Conservation (phyloP, 495 filamentous ascomycete species). For the Acidiella bohemica region DNA sequence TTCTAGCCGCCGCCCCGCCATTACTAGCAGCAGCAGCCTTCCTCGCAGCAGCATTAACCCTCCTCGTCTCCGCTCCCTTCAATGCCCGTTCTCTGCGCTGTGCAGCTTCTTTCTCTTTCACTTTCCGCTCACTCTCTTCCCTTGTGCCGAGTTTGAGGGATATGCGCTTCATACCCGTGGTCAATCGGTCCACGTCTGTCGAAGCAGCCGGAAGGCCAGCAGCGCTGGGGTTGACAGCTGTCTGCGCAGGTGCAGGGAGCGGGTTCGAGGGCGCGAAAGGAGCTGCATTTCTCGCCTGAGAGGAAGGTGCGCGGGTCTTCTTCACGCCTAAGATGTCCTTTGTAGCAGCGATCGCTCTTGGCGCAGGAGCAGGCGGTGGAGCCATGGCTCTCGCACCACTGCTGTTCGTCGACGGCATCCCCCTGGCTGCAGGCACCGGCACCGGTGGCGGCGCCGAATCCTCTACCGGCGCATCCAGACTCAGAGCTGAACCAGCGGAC, state of each 20-base stretch:
- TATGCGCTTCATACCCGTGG: conserved; percentile 54
- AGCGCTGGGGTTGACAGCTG: too few species aligned
- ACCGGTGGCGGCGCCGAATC: conserved; percentile 7
- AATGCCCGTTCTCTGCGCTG: conserved; percentile 13
- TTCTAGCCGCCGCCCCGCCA: neutral
- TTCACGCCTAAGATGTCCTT: too few species aligned
- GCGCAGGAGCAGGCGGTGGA: conserved; percentile 4
- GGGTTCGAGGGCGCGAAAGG: too few species aligned
- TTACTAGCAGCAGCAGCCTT: conserved; percentile 4
- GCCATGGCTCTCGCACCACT: conserved; percentile 2
- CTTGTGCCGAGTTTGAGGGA: conserved; percentile 61
- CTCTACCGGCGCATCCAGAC: neutral
- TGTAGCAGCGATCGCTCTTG: too few species aligned
- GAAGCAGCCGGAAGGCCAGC: too few species aligned
- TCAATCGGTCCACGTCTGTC: conserved; percentile 51
- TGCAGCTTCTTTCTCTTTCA: conserved; percentile 25
- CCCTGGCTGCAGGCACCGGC: conserved; percentile 1
- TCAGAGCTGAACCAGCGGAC: conserved; percentile 9
- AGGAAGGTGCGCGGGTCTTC: conserved; percentile 13
- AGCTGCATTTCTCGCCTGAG: neutral
- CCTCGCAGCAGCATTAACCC: conserved; percentile 17
- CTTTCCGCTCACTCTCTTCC: conserved; percentile 51
- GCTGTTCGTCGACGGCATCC: neutral
- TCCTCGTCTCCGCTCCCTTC: conserved; percentile 19
- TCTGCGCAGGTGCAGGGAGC: too few species aligned